A percentile compares a stretch with the other conserved stretches of the same genome.
phyloP scores from a whole-genome alignment of 805 yeast species.

The Grigorovia jiainica region DNA sequence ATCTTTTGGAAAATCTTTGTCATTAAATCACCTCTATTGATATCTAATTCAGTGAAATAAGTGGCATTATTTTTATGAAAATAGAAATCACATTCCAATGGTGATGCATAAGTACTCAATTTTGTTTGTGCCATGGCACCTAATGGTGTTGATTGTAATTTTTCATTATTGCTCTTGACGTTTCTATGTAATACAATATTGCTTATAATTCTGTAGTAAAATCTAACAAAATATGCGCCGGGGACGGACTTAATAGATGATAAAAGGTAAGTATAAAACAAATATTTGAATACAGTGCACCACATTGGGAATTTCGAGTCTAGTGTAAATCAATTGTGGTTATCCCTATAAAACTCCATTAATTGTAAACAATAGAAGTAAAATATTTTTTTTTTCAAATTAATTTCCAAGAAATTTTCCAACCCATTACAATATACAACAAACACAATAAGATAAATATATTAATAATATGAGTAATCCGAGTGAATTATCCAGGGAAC shows the following conservation, averaged over 20 bases:
- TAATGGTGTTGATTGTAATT: slow-evolving; percentile 12
- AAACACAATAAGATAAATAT: too few relatives aligned
- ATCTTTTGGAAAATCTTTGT: slow-evolving; percentile 46
- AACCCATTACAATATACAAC: too few relatives aligned
- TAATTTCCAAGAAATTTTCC: too few relatives aligned
- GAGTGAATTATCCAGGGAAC: too few relatives aligned
- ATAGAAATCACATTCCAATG: slow-evolving; percentile 77
- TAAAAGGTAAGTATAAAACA: slow-evolving; percentile 11
- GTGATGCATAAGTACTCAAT: slow-evolving; percentile 51
- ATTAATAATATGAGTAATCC: too few relatives aligned
- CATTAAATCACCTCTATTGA: slow-evolving; percentile 61
- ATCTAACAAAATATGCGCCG: slow-evolving; percentile 53
- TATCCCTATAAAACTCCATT: too few relatives aligned
- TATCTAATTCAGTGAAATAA: slow-evolving; percentile 72
- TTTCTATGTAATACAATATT: slow-evolving; percentile 30
- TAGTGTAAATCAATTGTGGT: too few relatives aligned
- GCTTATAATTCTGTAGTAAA: slow-evolving; percentile 39
- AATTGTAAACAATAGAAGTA: too few relatives aligned
- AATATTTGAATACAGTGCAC: slow-evolving; percentile 7
- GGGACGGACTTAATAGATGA: slow-evolving; percentile 54
- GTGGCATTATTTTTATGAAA: slow-evolving; percentile 83
- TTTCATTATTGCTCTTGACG: slow-evolving; percentile 13
- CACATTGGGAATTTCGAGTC: too few relatives aligned
- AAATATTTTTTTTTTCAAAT: too few relatives aligned
- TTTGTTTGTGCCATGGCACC: slow-evolving; percentile 35